phyloP scores from a whole-genome alignment of 2,329 filamentous ascomycete species.

The Aschersonia sp. region DNA sequence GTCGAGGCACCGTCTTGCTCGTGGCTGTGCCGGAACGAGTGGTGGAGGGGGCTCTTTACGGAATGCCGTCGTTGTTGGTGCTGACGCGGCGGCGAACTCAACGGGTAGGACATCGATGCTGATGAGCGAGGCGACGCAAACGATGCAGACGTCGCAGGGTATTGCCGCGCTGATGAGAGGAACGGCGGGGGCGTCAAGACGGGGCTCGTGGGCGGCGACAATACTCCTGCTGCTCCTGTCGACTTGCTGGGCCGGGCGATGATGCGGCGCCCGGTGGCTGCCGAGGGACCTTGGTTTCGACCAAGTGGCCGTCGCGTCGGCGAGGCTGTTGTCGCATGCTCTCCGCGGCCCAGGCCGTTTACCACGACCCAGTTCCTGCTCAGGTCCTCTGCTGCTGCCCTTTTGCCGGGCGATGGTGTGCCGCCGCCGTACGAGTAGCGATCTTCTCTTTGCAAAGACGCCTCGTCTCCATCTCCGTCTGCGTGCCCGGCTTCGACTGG shows the following conservation, averaged over 20 bases:
- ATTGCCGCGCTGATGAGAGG: slow-evolving; percentile 4
- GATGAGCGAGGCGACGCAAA: slow-evolving; percentile 16
- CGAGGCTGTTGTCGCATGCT: too few species aligned
- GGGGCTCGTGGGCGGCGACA: too few species aligned
- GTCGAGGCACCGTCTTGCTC: slow-evolving; percentile 28
- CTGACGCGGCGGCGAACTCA: slow-evolving; percentile 5
- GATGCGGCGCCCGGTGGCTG: background rate
- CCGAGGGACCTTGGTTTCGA: too few species aligned
- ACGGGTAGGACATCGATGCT: slow-evolving; percentile 8
- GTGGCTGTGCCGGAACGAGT: slow-evolving; percentile 21
- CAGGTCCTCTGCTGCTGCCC: too few species aligned
- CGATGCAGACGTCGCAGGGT: slow-evolving; percentile 16
- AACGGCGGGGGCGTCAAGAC: slow-evolving; percentile 3
- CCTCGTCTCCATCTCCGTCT: slow-evolving; percentile 11
- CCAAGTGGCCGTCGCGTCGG: too few species aligned
- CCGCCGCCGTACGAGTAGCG: too few species aligned
- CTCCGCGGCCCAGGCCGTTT: too few species aligned
- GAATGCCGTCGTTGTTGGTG: slow-evolving; percentile 3
- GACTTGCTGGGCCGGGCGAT: slow-evolving; percentile 13
- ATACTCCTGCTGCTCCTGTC: slow-evolving; percentile 18
- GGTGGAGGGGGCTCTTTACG: slow-evolving; percentile 1
- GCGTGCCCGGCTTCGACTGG: background rate
- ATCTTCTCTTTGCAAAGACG: too few species aligned
- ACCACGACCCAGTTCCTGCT: too few species aligned
- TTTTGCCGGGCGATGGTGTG: too few species aligned